Conservation (phyloP, 257 asterid species). For the Przewalskia tangutica region DNA sequence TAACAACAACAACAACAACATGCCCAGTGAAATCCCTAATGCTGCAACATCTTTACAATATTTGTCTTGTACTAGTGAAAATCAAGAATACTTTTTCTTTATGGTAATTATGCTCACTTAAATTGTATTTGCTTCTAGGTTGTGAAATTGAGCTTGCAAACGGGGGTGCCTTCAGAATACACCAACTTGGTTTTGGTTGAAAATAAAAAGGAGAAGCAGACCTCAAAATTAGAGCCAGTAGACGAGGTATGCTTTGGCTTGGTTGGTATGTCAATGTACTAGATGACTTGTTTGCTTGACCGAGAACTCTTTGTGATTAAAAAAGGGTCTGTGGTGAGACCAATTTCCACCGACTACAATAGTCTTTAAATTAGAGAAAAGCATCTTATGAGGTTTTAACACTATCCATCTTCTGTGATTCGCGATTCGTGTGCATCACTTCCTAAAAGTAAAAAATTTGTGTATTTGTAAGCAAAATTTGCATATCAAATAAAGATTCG, state of each 20-base stretch:
- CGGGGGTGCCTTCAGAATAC: slow-evolving; percentile 61
- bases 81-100: not conserved
- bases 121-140: slow-evolving; percentile 26
- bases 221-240: slow-evolving; percentile 21
- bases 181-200: slow-evolving; percentile 51
- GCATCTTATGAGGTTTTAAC: not conserved
- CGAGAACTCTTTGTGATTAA: not conserved
- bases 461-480: not conserved
- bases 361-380: not conserved
- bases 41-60: not conserved
- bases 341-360: no score
- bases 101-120: not conserved
- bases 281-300: not conserved
- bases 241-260: slow-evolving; percentile 31
- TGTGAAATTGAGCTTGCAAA: slow-evolving; percentile 53
- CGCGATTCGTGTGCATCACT: not conserved
- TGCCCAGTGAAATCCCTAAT: no score
- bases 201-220: slow-evolving; percentile 27
- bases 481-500: no score
- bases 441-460: not conserved
- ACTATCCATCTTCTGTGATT: not conserved
- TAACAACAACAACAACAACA: no score
- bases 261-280: not conserved
- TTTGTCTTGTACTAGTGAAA: not conserved
- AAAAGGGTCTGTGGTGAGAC: not conserved